A percentile compares a stretch with the other conserved stretches of the same genome.
phyloP scores from a whole-genome alignment of 2,329 filamentous ascomycete genomes.

The Neonectria magnoliae region DNA sequence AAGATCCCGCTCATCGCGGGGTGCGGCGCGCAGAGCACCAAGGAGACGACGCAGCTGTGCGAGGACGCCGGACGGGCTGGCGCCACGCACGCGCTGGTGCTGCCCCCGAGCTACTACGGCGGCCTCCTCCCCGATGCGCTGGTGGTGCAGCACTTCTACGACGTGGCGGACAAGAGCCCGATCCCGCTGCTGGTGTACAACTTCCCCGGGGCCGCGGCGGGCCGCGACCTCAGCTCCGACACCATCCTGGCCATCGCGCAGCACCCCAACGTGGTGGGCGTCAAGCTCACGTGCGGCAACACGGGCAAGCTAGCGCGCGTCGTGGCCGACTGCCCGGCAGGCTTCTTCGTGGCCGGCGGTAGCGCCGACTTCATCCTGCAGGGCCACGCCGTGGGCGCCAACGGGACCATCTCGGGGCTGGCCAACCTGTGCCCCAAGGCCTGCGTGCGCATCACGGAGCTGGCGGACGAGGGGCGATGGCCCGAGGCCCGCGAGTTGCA shows the following conservation, averaged over 20 bases:
- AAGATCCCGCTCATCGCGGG: constrained; percentile 72
- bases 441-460: constrained; percentile 48
- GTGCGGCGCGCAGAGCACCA: constrained; percentile 78
- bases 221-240: constrained; percentile 70
- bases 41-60: constrained; percentile 77
- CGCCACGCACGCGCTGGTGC: constrained; percentile 79
- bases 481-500: constrained; percentile 50
- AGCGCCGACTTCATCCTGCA: constrained; percentile 56
- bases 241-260: constrained; percentile 63
- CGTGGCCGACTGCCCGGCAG: constrained; percentile 52
- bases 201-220: constrained; percentile 69
- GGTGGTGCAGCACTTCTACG: constrained; percentile 67
- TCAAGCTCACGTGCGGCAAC: constrained; percentile 73
- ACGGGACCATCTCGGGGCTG: constrained; percentile 53
- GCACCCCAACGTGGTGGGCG: constrained; percentile 69
- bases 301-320: constrained; percentile 68
- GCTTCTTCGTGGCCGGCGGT: constrained; percentile 50
- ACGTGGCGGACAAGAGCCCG: constrained; percentile 68
- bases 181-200: constrained; percentile 74
- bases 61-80: constrained; percentile 75
- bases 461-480: constrained; percentile 47
- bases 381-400: constrained; percentile 51
- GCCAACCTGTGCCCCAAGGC: constrained; percentile 53
- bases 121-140: constrained; percentile 66
- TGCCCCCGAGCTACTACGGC: constrained; percentile 83